phyloP scores from a whole-genome alignment of 257 asterid species.

The Nicotiana tomentosiformis region DNA sequence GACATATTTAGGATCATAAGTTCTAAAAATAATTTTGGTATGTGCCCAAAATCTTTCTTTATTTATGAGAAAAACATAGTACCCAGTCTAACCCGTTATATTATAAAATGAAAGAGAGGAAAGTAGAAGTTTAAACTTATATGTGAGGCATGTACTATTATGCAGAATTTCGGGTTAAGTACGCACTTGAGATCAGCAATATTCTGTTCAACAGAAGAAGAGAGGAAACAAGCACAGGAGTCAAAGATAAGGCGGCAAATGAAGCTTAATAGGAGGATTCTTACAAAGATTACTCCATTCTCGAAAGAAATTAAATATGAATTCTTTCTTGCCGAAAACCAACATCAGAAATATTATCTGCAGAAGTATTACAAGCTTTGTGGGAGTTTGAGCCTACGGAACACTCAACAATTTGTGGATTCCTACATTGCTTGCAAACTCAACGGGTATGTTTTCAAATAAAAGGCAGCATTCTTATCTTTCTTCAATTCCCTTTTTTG shows the following conservation, averaged over 20 bases:
- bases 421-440: neutral
- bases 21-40: no score
- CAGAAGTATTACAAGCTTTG: slow-evolving; percentile 5
- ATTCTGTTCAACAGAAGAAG: slow-evolving; percentile 3
- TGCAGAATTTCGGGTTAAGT: slow-evolving; percentile 11
- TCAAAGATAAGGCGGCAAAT: slow-evolving; percentile 11
- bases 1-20: no score
- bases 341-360: slow-evolving; percentile 9
- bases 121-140: no score
- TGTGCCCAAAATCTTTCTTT: neutral
- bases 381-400: neutral
- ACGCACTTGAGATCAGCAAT: slow-evolving; percentile 8
- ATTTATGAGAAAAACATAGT: neutral
- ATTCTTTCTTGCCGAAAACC: slow-evolving; percentile 1
- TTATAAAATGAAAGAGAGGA: no score
- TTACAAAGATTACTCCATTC: neutral
- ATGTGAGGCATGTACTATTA: no score
- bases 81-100: no score
- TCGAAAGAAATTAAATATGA: neutral
- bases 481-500: no score
- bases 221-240: slow-evolving; percentile 11
- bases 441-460: neutral
- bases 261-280: slow-evolving; percentile 6
- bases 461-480: neutral
- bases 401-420: neutral